A percentile compares a stretch with the other conserved stretches of the same genome.
phyloP scores from a whole-genome alignment of 148 eudicot species.

The Chenopodium suecicum region DNA sequence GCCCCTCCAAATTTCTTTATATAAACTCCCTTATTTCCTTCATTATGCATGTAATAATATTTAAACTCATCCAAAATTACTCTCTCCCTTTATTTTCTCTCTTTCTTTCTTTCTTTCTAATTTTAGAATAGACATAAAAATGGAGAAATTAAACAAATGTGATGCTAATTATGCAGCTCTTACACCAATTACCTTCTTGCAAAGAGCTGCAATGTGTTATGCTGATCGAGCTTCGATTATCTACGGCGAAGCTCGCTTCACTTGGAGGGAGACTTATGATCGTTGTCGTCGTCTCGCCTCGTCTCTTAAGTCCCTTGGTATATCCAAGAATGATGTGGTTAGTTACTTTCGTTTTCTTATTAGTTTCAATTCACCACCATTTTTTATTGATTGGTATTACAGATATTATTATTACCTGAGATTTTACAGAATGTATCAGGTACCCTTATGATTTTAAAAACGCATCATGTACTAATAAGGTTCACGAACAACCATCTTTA shows the following conservation, averaged over 20 bases:
- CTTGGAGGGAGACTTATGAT: constrained; percentile 71
- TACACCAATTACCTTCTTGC: constrained; percentile 71
- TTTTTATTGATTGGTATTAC: too few species aligned
- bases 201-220: constrained; percentile 65
- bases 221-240: constrained; percentile 65
- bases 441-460: too few species aligned
- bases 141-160: constrained; percentile 64
- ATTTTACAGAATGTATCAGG: too few species aligned
- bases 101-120: neutral
- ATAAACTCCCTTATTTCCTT: too few species aligned
- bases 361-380: neutral
- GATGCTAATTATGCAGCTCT: constrained; percentile 71
- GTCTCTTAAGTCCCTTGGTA: constrained; percentile 56
- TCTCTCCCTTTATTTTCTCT: too few species aligned
- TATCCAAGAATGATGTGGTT: constrained; percentile 66
- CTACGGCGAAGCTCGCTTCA: constrained; percentile 52
- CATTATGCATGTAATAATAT: too few species aligned
- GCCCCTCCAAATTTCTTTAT: too few species aligned
- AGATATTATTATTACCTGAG: too few species aligned
- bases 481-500: too few species aligned
- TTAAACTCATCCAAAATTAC: too few species aligned
- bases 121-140: neutral
- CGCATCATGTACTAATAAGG: too few species aligned
- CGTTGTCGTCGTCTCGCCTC: constrained; percentile 84
- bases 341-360: constrained; percentile 38